Evolutionary conservation across 2,329 filamentous ascomycete genomes (phyloP), one percentile per base, ranked within the genome.

Genomic region (Raffaelea ambrosiae): DNA sequence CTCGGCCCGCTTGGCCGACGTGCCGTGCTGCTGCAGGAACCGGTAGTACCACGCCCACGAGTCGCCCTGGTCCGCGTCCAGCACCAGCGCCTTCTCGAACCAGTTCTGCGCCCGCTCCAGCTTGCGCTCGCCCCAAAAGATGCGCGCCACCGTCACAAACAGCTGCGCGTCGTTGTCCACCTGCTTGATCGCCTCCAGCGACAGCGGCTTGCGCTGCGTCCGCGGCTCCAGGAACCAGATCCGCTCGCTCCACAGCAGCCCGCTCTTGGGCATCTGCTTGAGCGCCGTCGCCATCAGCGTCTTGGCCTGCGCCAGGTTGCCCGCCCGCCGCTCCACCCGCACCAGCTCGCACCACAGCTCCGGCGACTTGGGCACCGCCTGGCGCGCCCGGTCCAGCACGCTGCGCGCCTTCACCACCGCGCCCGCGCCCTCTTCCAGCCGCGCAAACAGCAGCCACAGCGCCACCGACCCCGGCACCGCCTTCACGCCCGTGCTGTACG

Each of bases 41-140:
- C 91, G 90, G 66, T 89, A 93, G 66, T 96, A 98, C 91, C 91
- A 98, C 19, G 89, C 91, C 94, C 94, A 98, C 11, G 83, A 86
- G 69, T 98, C 94, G 44, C 93, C 93, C 44, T 81, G 70, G 63
- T 97, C 90, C 33, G 84, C 81, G 60, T 98, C 89, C 13, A 93
- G 72, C 47, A 95, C 74, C 48, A 96, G 82, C 0, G 93, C 93
- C 67, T 95, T 95, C 67, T 96, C 89, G 64, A 98, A 98, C 93
- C 93, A 98, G 54, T 81, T 90, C 66, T 90, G 86, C 3, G 93
- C 91, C 65, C 96, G 95, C 57, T 97, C 93, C 21, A 98, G 74
- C 61, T 84, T 84, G 48, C 93, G 78, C 68, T 98, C 93, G 10
- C 79, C 83, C 93, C 93, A 98, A 69, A 98, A 96, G 55, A 97